A percentile compares a stretch with the other conserved stretches of the same genome.
These are phyloP conservation scores for Globisporangium parvum DNA, from an alignment of 352 stramenopile species.

Conservation along the genomic window DNA sequence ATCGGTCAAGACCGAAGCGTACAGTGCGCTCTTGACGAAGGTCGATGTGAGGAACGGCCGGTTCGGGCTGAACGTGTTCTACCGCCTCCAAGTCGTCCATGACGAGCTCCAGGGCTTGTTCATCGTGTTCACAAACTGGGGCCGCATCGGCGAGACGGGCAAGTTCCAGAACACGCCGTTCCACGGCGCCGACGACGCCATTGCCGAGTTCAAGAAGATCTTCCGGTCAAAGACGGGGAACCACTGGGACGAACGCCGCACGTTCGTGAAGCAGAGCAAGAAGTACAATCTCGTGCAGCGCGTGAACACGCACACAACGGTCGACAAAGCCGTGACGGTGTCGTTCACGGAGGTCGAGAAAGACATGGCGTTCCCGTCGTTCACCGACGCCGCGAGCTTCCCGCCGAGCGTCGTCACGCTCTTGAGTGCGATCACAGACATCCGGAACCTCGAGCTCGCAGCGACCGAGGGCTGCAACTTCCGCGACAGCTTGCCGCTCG, in stretches of 20 bases:
- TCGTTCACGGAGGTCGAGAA: constrained; percentile 43
- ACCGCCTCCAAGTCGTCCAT: constrained; percentile 59
- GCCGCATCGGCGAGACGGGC: constrained; percentile 59
- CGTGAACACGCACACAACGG: constrained; percentile 44
- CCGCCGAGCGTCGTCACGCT: constrained; percentile 36
- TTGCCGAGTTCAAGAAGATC: constrained; percentile 77
- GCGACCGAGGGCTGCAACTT: constrained; percentile 47
- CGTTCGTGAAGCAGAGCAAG: constrained; percentile 52
- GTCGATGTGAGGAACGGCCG: constrained; percentile 66
- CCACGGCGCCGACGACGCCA: constrained; percentile 34
- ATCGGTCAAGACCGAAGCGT: constrained; percentile 30
- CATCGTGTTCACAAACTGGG: constrained; percentile 81
- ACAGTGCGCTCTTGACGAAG: constrained; percentile 63
- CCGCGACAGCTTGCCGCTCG: constrained; percentile 49
- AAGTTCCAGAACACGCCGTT: constrained; percentile 82
- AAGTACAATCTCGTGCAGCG: constrained; percentile 78
- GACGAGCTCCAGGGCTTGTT: constrained; percentile 65
- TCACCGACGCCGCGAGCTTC: constrained; percentile 20
- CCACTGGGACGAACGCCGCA: constrained; percentile 38
- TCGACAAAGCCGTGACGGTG: constrained; percentile 45
- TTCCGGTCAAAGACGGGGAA: constrained; percentile 74
- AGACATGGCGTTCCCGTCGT: constrained; percentile 24
- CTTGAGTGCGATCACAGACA: constrained; percentile 64
- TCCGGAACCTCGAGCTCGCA: constrained; percentile 61
- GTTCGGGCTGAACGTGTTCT: constrained; percentile 76